These are phyloP conservation scores for Monosporozyma aquatica DNA, from an alignment of 805 yeast species.

Conservation along the genomic window DNA sequence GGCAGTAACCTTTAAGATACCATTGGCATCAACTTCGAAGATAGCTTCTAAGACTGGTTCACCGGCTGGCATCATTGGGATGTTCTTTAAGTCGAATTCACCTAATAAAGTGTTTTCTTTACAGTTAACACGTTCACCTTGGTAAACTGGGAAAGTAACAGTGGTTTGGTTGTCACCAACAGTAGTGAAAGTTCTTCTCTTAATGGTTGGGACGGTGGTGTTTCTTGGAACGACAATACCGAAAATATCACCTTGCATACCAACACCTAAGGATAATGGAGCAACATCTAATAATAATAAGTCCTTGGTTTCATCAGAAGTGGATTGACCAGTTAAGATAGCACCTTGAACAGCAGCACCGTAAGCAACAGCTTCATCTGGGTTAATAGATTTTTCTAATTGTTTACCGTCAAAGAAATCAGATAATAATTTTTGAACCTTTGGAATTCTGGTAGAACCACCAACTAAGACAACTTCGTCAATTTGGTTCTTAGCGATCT, in stretches of 20 bases:
- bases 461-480: conserved; percentile 93
- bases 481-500: conserved; percentile 81
- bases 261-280: conserved; percentile 98
- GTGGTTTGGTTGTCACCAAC: conserved; percentile 98
- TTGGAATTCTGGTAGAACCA: conserved; percentile 98
- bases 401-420: conserved; percentile 97
- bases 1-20: conserved; percentile 98
- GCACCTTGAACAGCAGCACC: conserved; percentile 99
- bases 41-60: conserved; percentile 99
- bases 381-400: conserved; percentile 93
- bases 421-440: conserved; percentile 87
- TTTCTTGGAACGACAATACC: conserved; percentile 99
- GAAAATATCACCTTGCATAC: conserved; percentile 98
- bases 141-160: conserved; percentile 97
- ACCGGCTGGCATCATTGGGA: conserved; percentile 98
- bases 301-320: conserved; percentile 93
- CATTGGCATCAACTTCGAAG: conserved; percentile 98
- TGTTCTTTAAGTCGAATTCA: conserved; percentile 95
- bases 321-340: conserved; percentile 88
- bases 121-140: conserved; percentile 99
- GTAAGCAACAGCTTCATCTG: conserved; percentile 98
- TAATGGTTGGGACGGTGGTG: conserved; percentile 98
- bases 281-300: conserved; percentile 92
- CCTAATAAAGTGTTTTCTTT: conserved; percentile 95
- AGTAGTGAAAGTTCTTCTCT: conserved; percentile 98